A percentile compares a stretch with the other conserved stretches of the same genome.
Evolutionary conservation across 129 eudicot genomes (phyloP).

Genomic region (Oenanthe sinensis): DNA sequence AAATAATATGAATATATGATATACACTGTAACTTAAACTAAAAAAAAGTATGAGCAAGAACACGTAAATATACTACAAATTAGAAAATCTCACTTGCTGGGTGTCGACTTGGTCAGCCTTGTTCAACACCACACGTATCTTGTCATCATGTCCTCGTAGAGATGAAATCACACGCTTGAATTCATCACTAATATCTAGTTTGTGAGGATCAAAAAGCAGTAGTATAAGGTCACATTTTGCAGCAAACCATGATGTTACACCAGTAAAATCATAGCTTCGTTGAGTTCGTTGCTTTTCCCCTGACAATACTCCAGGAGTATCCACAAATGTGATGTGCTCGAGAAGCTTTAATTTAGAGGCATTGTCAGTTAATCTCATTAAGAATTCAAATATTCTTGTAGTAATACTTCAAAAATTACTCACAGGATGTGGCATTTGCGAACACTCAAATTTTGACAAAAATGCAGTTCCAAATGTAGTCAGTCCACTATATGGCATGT

Average conservation of each 20-base stretch:
- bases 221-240: slow-evolving; percentile 78
- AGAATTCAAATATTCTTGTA: neutral
- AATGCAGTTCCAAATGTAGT: slow-evolving; percentile 77
- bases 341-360: slow-evolving; percentile 34
- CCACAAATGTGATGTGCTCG: slow-evolving; percentile 86
- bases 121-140: slow-evolving; percentile 90
- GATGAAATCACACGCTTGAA: slow-evolving; percentile 89
- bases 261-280: slow-evolving; percentile 91
- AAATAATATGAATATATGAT: neutral
- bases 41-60: neutral
- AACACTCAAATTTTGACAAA: slow-evolving; percentile 91
- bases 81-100: slow-evolving; percentile 53
- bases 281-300: slow-evolving; percentile 96
- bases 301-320: slow-evolving; percentile 91
- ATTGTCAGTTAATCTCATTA: neutral
- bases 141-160: slow-evolving; percentile 88
- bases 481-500: slow-evolving; percentile 91
- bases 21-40: neutral
- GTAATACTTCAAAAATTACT: slow-evolving; percentile 22
- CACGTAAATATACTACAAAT: neutral
- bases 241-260: slow-evolving; percentile 95
- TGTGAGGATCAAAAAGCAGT: slow-evolving; percentile 90
- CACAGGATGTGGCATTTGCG: slow-evolving; percentile 95
- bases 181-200: slow-evolving; percentile 91
- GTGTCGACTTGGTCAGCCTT: slow-evolving; percentile 98